Conservation (phyloP, 257 asterid genomes). For the Lycium ferocissimum region DNA sequence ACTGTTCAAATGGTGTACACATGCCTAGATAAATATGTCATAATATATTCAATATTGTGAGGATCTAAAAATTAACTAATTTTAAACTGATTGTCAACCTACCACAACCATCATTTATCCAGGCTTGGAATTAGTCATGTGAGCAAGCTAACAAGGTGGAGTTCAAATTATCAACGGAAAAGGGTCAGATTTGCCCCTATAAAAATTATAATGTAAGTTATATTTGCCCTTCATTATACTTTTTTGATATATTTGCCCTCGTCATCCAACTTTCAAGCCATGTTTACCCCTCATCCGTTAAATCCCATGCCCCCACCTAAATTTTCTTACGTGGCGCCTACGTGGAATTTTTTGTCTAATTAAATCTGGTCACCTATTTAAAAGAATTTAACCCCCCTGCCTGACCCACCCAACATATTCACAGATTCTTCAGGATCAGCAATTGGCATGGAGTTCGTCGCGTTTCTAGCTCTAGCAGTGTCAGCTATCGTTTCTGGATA, state of each 20-base stretch:
- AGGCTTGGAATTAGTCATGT: background rate
- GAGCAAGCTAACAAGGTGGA: background rate
- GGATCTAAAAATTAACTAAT: background rate
- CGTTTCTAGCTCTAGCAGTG: slow-evolving; percentile 69
- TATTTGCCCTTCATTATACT: too few relatives aligned
- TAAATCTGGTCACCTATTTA: too few relatives aligned
- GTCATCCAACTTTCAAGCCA: too few relatives aligned
- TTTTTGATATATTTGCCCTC: too few relatives aligned
- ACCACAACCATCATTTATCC: background rate
- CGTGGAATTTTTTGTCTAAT: too few relatives aligned
- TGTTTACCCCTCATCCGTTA: too few relatives aligned
- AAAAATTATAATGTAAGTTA: too few relatives aligned
- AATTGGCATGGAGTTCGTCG: slow-evolving; percentile 81
- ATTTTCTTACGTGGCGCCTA: too few relatives aligned
- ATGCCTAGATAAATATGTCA: background rate
- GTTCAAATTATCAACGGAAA: background rate
- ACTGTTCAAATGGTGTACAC: background rate
- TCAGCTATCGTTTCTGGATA: slow-evolving; percentile 87
- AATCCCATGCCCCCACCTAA: too few relatives aligned
- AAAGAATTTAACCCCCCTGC: too few relatives aligned
- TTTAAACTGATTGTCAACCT: background rate
- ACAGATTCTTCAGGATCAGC: slow-evolving; percentile 91
- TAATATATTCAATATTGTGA: background rate
- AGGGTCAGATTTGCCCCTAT: too few relatives aligned
- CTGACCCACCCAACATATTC: slow-evolving; percentile 54